Conservation (phyloP, 768 basidiomycete genomes). For the Guyanaporus albipodus region DNA sequence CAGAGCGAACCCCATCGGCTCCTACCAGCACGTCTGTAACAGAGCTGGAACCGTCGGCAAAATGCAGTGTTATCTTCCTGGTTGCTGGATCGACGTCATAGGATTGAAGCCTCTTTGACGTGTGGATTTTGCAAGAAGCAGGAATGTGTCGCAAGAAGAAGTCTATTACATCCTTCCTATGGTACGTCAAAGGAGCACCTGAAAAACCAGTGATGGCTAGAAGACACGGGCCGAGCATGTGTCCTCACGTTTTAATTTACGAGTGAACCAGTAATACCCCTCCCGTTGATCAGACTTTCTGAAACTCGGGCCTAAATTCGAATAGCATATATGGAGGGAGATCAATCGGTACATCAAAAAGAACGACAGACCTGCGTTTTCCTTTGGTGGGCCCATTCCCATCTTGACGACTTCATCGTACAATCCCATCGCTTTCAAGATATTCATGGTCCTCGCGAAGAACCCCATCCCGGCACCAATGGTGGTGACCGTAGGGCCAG, state of each 20-base stretch:
- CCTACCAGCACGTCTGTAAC: conserved; percentile 41
- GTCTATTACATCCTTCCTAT: too few species aligned
- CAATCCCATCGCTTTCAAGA: conserved; percentile 38
- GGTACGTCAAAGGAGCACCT: conserved; percentile 30
- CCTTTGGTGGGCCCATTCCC: conserved; percentile 13
- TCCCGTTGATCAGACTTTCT: conserved; percentile 35
- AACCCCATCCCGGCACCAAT: conserved; percentile 45
- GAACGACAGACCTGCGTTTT: conserved; percentile 23
- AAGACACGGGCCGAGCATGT: background rate
- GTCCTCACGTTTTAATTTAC: too few species aligned
- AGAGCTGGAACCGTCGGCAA: conserved; percentile 34
- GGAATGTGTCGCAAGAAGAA: too few species aligned
- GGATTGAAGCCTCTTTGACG: conserved; percentile 34
- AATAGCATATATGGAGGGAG: too few species aligned
- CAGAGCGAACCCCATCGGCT: conserved; percentile 42
- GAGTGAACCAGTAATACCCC: conserved; percentile 9
- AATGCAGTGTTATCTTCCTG: conserved; percentile 30
- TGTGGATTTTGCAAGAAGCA: conserved; percentile 31
- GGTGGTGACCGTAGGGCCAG: conserved; percentile 36
- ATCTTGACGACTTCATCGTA: conserved; percentile 30
- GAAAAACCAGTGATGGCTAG: background rate
- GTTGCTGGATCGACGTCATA: conserved; percentile 23
- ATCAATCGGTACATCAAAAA: too few species aligned
- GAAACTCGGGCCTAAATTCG: conserved; percentile 8
- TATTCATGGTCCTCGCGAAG: conserved; percentile 44